Conservation (phyloP, 176 grass and related monocot species). For the Rhynchospora tenuis region DNA sequence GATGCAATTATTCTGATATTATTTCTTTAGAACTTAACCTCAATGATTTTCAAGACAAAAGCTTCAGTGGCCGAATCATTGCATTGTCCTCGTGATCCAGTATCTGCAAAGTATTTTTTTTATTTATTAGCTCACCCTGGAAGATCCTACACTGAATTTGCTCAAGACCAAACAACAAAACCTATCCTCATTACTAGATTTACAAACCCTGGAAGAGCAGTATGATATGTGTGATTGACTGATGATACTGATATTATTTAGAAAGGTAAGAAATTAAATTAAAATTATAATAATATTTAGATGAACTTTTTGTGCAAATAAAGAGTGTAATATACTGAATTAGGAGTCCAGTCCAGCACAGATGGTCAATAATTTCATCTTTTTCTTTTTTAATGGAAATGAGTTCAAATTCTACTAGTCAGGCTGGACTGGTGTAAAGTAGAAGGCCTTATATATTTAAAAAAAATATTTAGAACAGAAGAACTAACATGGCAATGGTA, state of each 20-base stretch:
- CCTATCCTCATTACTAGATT: not conserved
- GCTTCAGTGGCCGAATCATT: slow-evolving; percentile 52
- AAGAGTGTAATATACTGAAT: not conserved
- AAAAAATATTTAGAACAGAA: too few species aligned
- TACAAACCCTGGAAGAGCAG: not conserved
- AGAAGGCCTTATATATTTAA: too few species aligned
- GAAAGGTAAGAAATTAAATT: not conserved
- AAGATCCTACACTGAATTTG: not conserved
- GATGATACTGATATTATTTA: not conserved
- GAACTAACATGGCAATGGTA: slow-evolving; percentile 67
- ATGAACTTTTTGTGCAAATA: not conserved
- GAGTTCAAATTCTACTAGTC: too few species aligned
- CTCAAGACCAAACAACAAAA: not conserved
- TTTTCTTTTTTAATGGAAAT: too few species aligned
- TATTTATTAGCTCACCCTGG: not conserved
- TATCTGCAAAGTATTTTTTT: slow-evolving; percentile 33
- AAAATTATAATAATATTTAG: not conserved
- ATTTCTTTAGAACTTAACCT: not conserved
- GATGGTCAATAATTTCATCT: too few species aligned
- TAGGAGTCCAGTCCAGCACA: too few species aligned
- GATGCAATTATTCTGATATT: not conserved
- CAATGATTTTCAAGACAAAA: slow-evolving; percentile 11
- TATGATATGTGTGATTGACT: not conserved
- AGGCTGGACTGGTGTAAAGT: too few species aligned
- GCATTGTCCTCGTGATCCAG: slow-evolving; percentile 70